Percentiles rank a stretch among this genome's conserved stretches.
These are phyloP conservation scores for Jatropha curcas DNA, from an alignment of 345 rosid species.

Conservation along the genomic window DNA sequence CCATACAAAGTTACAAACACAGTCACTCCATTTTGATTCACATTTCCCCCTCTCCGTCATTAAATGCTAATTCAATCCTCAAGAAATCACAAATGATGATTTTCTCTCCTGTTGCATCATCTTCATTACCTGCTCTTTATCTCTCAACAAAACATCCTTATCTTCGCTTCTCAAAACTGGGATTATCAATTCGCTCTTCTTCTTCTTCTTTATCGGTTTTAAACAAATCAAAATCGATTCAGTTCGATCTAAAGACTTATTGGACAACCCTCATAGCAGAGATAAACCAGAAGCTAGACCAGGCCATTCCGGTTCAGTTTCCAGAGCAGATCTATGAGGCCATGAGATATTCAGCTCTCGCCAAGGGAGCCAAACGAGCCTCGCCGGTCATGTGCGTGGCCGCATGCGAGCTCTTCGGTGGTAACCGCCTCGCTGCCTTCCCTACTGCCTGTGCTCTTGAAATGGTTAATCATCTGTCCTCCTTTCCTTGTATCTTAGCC, in stretches of 20 bases:
- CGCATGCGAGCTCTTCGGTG: conserved; percentile 87
- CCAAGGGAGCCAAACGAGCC: conserved; percentile 81
- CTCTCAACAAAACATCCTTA: conserved; percentile 24
- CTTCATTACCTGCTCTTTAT: conserved; percentile 29
- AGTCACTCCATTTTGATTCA: neutral
- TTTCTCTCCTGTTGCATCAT: conserved; percentile 32
- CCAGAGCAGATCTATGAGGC: conserved; percentile 83
- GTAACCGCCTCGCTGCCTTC: conserved; percentile 73
- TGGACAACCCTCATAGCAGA: conserved; percentile 65
- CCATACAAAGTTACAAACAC: too few relatives aligned
- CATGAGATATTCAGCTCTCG: conserved; percentile 90
- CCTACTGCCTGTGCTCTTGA: conserved; percentile 98
- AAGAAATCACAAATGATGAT: conserved; percentile 26
- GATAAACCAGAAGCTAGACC: conserved; percentile 73
- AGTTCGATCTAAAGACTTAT: conserved; percentile 78
- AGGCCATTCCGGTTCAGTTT: conserved; percentile 64
- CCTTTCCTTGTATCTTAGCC: neutral
- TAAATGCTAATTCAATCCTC: neutral
- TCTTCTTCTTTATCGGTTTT: conserved; percentile 32
- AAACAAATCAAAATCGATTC: conserved; percentile 29
- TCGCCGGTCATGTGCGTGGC: conserved; percentile 97
- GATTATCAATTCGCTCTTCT: conserved; percentile 39
- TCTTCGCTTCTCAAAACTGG: neutral
- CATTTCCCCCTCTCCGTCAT: neutral
- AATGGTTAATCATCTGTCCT: conserved; percentile 52